Conservation (phyloP, 805 yeast genomes). For the Cyberlindnera amylophila region DNA sequence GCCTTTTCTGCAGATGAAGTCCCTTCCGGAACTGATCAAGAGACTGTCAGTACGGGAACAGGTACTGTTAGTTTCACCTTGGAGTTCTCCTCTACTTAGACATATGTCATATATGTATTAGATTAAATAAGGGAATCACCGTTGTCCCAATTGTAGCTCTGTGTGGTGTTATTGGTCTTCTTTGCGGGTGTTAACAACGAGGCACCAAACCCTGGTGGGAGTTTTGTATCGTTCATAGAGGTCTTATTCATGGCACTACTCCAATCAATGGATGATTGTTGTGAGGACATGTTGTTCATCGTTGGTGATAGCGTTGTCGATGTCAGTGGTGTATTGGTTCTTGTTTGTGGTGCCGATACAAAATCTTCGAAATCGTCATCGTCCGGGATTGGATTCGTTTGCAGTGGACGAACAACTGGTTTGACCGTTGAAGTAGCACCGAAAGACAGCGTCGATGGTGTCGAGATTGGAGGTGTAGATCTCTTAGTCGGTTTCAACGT, state of each 20-base stretch:
- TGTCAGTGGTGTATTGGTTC: slow-evolving; percentile 16
- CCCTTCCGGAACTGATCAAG: no score
- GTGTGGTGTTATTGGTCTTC: slow-evolving; percentile 11
- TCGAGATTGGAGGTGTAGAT: not conserved
- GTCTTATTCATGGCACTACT: slow-evolving; percentile 3
- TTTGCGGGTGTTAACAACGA: slow-evolving; percentile 32
- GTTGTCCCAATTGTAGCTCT: slow-evolving; percentile 8
- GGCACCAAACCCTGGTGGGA: slow-evolving; percentile 42
- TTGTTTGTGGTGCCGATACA: slow-evolving; percentile 30
- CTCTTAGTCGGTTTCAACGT: slow-evolving; percentile 16
- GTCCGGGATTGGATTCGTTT: slow-evolving; percentile 15
- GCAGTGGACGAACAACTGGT: slow-evolving; percentile 15
- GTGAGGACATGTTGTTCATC: not conserved
- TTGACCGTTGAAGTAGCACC: slow-evolving; percentile 18
- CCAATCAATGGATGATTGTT: no score
- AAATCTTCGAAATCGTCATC: slow-evolving; percentile 30
- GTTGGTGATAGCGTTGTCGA: slow-evolving; percentile 1
- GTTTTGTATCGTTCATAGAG: slow-evolving; percentile 9
- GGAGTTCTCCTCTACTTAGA: no score
- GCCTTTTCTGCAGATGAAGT: no score
- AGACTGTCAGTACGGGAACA: no score
- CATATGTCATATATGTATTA: no score
- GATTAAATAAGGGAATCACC: slow-evolving; percentile 20
- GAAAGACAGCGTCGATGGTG: slow-evolving; percentile 6
- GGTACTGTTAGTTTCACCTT: no score